Evolutionary conservation across 768 basidiomycete species (phyloP), one percentile per base, ranked within the genome.

Genomic region (Rhizopogon vulgaris): DNA sequence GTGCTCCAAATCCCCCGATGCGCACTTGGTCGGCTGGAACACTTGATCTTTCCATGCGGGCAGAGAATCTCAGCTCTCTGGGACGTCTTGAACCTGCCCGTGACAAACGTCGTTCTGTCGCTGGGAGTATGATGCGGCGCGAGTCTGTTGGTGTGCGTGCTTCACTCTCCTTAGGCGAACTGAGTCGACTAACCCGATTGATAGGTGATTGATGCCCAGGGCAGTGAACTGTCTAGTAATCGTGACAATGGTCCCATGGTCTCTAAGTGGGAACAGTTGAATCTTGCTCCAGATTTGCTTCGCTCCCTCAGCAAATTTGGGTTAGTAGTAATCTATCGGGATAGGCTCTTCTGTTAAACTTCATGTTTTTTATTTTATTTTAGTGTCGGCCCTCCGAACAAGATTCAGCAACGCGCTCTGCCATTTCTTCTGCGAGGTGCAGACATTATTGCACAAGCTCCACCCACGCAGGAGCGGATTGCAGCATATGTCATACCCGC

Each of bases 401-500:
- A 99, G 75, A 96, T 99, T 58, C 96, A 98, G 70, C 93, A 95
- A 64, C 82, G 95, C 43, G 94, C 96, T 41, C 74, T 99, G 46
- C 96, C 96, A 6, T 97, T 97, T 73, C 82, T 99, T 53, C 77
- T 98, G 32, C 82, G 87, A 48, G 94, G 93, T 7, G 83, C 92
- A 36, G 96, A 99, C 61, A 97, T 98, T 63, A 98, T 99, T 62
- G 94, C 95, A 8, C 96, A 99, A 70, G 96, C 95, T 9, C 96
- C 96, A 42, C 94, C 96, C 1, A 98, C 96, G 0, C 95, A 97
- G 67, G 96, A 99, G 67, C 81, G 96, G 41, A 99, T 99, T 60
- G 94, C 95, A 22, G 93, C 94, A 53, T 99, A 99, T 70, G 85
- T 93, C 46, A 93, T 95, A 54, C 93, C 91, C 45, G 89, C 88